These are phyloP conservation scores for Cymbidium sinense DNA, from an alignment of 106 monocot species.

Conservation along the genomic window DNA sequence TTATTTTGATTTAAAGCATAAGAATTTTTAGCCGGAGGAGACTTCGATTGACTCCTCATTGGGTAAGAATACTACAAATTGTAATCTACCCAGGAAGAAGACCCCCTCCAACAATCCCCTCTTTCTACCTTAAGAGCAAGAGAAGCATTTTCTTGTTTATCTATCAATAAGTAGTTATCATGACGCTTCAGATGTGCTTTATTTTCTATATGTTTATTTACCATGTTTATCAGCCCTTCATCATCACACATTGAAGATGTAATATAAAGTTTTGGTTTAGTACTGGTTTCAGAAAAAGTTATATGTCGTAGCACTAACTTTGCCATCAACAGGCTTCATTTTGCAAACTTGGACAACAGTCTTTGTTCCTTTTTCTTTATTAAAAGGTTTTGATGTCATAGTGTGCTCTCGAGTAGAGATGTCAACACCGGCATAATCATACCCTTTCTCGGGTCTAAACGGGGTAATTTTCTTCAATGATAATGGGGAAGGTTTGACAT, in stretches of 20 bases:
- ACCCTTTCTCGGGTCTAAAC: not conserved
- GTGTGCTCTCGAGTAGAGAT: not conserved
- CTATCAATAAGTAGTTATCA: not conserved
- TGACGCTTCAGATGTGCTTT: constrained; percentile 1
- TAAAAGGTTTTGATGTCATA: not conserved
- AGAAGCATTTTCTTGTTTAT: not conserved
- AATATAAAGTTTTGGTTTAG: not conserved
- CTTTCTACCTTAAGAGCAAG: not conserved
- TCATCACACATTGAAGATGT: not conserved
- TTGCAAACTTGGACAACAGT: not conserved
- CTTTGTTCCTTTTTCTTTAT: not conserved
- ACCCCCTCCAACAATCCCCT: too few species aligned
- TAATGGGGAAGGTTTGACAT: not conserved
- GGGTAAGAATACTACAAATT: too few species aligned
- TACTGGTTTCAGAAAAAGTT: not conserved
- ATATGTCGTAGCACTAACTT: not conserved
- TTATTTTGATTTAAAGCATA: too few species aligned
- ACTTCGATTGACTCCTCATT: too few species aligned
- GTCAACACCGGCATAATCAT: not conserved
- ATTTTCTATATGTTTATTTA: not conserved
- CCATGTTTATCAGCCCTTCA: not conserved
- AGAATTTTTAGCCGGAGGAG: too few species aligned
- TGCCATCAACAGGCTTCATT: not conserved
- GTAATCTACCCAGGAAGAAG: too few species aligned
- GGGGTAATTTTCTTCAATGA: not conserved